phyloP scores from a whole-genome alignment of 805 yeast species.

The Barnettozyma salicaria region DNA sequence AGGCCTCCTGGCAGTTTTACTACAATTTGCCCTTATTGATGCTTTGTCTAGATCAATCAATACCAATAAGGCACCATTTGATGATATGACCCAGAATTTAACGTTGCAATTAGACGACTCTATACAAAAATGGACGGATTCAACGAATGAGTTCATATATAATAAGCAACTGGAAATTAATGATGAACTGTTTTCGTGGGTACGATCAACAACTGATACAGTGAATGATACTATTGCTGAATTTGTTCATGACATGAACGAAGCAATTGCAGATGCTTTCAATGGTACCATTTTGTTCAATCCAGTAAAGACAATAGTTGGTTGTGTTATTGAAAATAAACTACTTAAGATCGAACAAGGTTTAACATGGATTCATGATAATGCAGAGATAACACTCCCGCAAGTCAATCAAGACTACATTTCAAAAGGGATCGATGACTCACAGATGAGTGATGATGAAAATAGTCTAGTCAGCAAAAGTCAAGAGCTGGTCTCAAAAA shows the following conservation, averaged over 20 bases:
- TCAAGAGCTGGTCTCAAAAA: conserved; percentile 14
- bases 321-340: conserved; percentile 76
- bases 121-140: conserved; percentile 42
- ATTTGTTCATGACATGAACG: conserved; percentile 55
- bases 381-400: conserved; percentile 57
- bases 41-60: conserved; percentile 20
- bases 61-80: conserved; percentile 14
- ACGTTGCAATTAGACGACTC: conserved; percentile 28
- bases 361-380: conserved; percentile 67
- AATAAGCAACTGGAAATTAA: conserved; percentile 50
- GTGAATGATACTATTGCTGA: conserved; percentile 54
- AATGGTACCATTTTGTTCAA: conserved; percentile 58
- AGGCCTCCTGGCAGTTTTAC: conserved; percentile 47
- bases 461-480: conserved; percentile 5
- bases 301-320: conserved; percentile 62
- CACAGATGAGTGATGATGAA: conserved; percentile 7
- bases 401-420: conserved; percentile 34
- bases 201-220: conserved; percentile 47
- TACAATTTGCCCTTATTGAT: conserved; percentile 48
- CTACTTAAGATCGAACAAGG: conserved; percentile 61
- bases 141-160: conserved; percentile 50
- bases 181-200: conserved; percentile 59
- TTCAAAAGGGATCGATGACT: conserved; percentile 14
- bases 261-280: conserved; percentile 53
- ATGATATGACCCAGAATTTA: conserved; percentile 8